These are phyloP conservation scores for Pochonia chlamydosporia DNA, from an alignment of 2,329 filamentous ascomycete species.

Conservation along the genomic window DNA sequence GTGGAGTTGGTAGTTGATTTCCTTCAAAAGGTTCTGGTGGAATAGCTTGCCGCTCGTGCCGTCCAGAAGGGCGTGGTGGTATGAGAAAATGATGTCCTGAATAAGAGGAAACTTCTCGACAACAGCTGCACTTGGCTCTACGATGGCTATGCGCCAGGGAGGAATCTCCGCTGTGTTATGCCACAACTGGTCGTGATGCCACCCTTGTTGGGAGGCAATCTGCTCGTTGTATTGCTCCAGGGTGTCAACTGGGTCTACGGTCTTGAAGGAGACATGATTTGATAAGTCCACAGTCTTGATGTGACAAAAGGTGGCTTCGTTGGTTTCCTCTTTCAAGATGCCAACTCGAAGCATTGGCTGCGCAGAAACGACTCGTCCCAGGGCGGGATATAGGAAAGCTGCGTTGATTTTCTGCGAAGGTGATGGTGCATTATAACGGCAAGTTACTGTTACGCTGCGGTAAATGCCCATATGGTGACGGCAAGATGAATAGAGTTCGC, in stretches of 20 bases:
- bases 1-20: conserved; percentile 26
- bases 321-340: conserved; percentile 39
- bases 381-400: conserved; percentile 27
- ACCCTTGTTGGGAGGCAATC: conserved; percentile 28
- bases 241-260: conserved; percentile 12
- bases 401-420: conserved; percentile 4
- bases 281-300: conserved; percentile 36
- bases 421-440: conserved; percentile 30
- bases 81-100: conserved; percentile 40
- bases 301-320: conserved; percentile 36
- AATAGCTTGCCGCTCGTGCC: conserved; percentile 43
- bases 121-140: conserved; percentile 16
- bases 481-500: conserved; percentile 39
- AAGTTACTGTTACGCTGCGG: conserved; percentile 38
- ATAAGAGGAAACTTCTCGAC: conserved; percentile 9
- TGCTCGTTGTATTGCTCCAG: conserved; percentile 22
- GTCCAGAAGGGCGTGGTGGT: conserved; percentile 48
- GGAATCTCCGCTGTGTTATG: conserved; percentile 31
- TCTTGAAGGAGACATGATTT: conserved; percentile 33
- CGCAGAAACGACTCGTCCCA: conserved; percentile 33
- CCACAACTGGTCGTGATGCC: conserved; percentile 36
- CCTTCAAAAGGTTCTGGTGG: conserved; percentile 39
- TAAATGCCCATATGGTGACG: conserved; percentile 43
- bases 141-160: conserved; percentile 41
- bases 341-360: conserved; percentile 44